Percentiles rank a stretch among this genome's conserved stretches.
Evolutionary conservation across 306 rosid genomes (phyloP).

Genomic region (Urtica urens): DNA sequence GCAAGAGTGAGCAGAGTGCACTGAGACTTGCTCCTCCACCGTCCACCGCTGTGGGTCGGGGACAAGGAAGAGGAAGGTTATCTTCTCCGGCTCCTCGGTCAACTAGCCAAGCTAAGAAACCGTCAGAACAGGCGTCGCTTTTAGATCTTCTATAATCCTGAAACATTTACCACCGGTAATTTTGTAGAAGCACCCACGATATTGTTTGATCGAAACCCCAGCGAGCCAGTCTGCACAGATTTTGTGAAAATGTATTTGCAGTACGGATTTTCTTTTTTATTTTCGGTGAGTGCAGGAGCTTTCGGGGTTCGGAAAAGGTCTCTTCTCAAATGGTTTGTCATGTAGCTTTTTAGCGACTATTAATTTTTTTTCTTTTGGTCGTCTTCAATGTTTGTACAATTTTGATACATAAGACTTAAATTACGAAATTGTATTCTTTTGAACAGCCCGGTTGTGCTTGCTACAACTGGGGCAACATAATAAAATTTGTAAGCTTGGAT

Average conservation of each 20-base stretch:
- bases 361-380: too few species aligned
- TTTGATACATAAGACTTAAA: too few species aligned
- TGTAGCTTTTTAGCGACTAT: slow-evolving; percentile 37
- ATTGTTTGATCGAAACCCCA: slow-evolving; percentile 24
- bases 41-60: slow-evolving; percentile 68
- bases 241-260: slow-evolving; percentile 21
- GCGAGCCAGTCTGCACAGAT: slow-evolving; percentile 25
- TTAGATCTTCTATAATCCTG: slow-evolving; percentile 69
- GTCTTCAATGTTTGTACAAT: too few species aligned
- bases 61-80: slow-evolving; percentile 85
- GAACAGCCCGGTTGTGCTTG: too few species aligned
- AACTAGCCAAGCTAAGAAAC: slow-evolving; percentile 41
- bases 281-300: slow-evolving; percentile 22
- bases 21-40: slow-evolving; percentile 94
- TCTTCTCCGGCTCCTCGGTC: slow-evolving; percentile 31
- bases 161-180: background rate
- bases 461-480: too few species aligned
- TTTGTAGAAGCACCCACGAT: slow-evolving; percentile 17
- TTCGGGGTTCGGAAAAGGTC: slow-evolving; percentile 14
- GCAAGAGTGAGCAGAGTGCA: slow-evolving; percentile 54
- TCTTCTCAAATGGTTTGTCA: slow-evolving; percentile 37
- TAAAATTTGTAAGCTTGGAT: too few species aligned
- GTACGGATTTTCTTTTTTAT: slow-evolving; percentile 17
- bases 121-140: slow-evolving; percentile 60
- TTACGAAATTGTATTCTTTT: too few species aligned